Percentiles rank a stretch among this genome's conserved stretches.
phyloP scores from a whole-genome alignment of 1,284 basidiomycete species.

The Neolentinus lepideus region DNA sequence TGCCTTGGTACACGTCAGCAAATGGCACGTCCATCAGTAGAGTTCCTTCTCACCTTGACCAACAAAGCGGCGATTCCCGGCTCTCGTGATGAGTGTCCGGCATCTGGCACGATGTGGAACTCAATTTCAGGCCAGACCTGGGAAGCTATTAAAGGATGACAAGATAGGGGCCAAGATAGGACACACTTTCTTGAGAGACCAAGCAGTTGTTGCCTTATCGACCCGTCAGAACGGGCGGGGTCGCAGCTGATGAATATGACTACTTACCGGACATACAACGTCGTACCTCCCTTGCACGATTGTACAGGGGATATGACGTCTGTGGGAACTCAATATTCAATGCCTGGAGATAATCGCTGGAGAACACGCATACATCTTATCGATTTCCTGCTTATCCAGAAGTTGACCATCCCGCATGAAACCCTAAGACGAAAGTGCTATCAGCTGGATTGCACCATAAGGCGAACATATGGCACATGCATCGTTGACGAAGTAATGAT shows the following conservation, averaged over 20 bases:
- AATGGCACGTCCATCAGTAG: not conserved
- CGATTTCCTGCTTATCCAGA: slow-evolving; percentile 76
- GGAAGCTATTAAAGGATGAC: slow-evolving; percentile 1
- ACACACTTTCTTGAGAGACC: slow-evolving; percentile 62
- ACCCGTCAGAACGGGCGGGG: slow-evolving; percentile 1
- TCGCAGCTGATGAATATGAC: slow-evolving; percentile 14
- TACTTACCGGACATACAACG: slow-evolving; percentile 70
- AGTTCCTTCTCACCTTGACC: slow-evolving; percentile 46
- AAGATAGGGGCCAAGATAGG: not conserved
- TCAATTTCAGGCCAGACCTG: slow-evolving; percentile 75
- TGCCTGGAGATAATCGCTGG: slow-evolving; percentile 2
- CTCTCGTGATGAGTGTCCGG: slow-evolving; percentile 86
- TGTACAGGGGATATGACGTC: slow-evolving; percentile 78
- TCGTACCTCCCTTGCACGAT: slow-evolving; percentile 87
- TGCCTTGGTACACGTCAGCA: slow-evolving; percentile 8
- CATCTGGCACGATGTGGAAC: slow-evolving; percentile 82
- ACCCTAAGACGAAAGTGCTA: slow-evolving; percentile 34
- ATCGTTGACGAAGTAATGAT: slow-evolving; percentile 85
- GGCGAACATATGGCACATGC: slow-evolving; percentile 25
- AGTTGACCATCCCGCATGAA: slow-evolving; percentile 91
- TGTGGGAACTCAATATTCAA: slow-evolving; percentile 19
- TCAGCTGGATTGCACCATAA: not conserved
- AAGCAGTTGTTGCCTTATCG: slow-evolving; percentile 68
- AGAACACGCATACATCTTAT: slow-evolving; percentile 68
- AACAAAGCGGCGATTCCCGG: slow-evolving; percentile 67